A percentile compares a stretch with the other conserved stretches of the same genome.
Conservation (phyloP, 305 asterid species). For the Fraxinus greggii region DNA sequence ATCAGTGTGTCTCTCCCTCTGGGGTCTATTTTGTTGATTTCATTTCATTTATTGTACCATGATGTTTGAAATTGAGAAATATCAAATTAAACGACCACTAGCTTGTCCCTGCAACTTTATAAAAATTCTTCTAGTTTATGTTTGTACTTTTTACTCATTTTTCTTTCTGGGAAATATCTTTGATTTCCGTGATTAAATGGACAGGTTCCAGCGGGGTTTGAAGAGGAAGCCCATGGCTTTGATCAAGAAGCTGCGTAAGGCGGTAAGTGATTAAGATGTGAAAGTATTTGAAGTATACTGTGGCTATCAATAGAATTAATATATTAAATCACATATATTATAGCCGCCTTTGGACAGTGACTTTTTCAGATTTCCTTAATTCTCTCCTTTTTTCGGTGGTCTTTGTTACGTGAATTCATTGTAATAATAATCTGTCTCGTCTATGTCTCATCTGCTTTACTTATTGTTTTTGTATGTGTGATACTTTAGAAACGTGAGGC, state of each 20-base stretch:
- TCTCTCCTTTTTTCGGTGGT: background rate
- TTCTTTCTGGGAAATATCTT: background rate
- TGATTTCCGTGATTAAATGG: background rate
- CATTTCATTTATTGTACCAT: background rate
- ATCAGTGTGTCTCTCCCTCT: background rate
- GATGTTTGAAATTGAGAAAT: background rate
- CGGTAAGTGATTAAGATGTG: slow-evolving; percentile 28
- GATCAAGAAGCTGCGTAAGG: slow-evolving; percentile 55
- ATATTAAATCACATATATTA: background rate
- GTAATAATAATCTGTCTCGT: background rate
- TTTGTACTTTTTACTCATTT: background rate
- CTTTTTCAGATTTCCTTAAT: background rate
- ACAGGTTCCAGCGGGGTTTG: slow-evolving; percentile 56
- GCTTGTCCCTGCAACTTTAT: background rate
- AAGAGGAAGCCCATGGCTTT: slow-evolving; percentile 58
- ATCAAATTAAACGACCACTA: background rate
- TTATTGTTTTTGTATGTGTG: background rate
- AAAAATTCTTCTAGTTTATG: background rate
- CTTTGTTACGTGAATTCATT: background rate
- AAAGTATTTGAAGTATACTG: background rate
- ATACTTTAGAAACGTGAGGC: background rate
- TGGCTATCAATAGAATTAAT: background rate
- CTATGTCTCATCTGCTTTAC: background rate
- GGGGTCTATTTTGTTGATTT: background rate
- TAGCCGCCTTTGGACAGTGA: background rate